Base-by-base conservation (phyloP, 2,329 filamentous ascomycete genomes). In the Endocalyx cinctus region DNA sequence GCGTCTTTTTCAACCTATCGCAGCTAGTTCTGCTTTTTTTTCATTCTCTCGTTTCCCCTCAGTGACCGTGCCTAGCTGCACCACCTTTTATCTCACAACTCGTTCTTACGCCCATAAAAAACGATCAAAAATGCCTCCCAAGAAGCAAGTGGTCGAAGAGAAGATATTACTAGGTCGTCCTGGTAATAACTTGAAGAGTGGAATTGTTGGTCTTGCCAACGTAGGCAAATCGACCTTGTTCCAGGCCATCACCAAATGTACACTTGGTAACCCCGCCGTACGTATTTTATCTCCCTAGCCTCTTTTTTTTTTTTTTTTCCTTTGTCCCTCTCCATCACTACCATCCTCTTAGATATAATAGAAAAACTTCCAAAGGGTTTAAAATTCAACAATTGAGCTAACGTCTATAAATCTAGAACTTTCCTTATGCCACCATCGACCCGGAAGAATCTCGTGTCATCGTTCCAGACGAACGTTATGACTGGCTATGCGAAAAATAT, bases 151-250 rank as follows among this genome's bases (percentile, higher is more conserved):
- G 54, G 80, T 87, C 55, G 85, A 96, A 76, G 86, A 97, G 77
- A 97, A 97, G 82, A 77, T 97, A 66, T 82, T 92, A 52, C 77
- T 98, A 66, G 92, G 92, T 66, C 78, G 92, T 62, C 92, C 92
- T 48, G 92, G 92, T 59, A 98, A 98, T 78, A 97, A 80, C 70
- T 67, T 98, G 67, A 98, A 97, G 80, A 96, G 87, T 73, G 94
- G 92, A 72, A 98, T 98, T 80, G 92, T 98, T 66, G 92, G 92
- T 69, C 82, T 98, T 57, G 92, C 92, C 66, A 98, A 98, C 67
- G 94, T 98, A 54, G 92, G 92, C 66, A 98, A 98, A 74, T 98
- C 92, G 49, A 98, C 94, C 20, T 81, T 98, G 55, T 98, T 98
- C 79, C 94, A 98, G 74, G 88, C 92, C 60, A 96, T 98, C 68